Percentiles rank a stretch among this genome's conserved stretches.
phyloP scores from a whole-genome alignment of 345 rosid species.

The Pugionium cornutum region DNA sequence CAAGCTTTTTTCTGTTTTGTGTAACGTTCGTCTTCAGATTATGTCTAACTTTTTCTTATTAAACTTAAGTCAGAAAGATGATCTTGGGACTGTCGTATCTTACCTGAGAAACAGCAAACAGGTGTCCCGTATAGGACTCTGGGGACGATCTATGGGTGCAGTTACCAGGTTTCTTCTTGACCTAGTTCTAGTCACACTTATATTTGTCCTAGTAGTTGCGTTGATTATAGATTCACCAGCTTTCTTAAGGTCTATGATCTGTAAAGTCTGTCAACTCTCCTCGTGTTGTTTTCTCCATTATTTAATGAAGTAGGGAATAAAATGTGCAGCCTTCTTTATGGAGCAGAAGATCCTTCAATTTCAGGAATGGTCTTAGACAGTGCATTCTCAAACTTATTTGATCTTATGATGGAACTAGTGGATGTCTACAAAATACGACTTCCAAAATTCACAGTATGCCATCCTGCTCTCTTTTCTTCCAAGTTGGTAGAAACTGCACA shows the following conservation, averaged over 20 bases:
- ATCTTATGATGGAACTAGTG: constrained; percentile 97
- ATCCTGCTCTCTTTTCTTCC: constrained; percentile 6
- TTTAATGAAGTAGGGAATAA: constrained; percentile 10
- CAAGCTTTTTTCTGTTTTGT: no score
- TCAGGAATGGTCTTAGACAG: constrained; percentile 99
- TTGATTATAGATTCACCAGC: constrained; percentile 9
- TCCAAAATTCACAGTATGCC: constrained; percentile 85
- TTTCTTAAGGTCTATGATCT: no score
- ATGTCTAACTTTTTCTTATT: constrained; percentile 28
- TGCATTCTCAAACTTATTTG: constrained; percentile 92
- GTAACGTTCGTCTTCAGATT: no score
- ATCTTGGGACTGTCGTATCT: constrained; percentile 86
- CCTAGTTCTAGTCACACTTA: constrained; percentile 23
- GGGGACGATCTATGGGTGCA: constrained; percentile 99
- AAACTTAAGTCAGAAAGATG: constrained; percentile 64
- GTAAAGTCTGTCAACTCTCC: constrained; percentile 17
- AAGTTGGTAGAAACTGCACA: constrained; percentile 26
- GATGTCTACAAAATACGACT: constrained; percentile 89
- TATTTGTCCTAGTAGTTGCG: constrained; percentile 16
- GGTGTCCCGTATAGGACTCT: constrained; percentile 82
- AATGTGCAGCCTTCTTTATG: constrained; percentile 83
- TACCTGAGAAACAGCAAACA: constrained; percentile 72
- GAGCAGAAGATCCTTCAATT: constrained; percentile 94
- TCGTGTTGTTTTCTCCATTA: constrained; percentile 20
- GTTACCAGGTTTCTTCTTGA: constrained; percentile 75